A percentile compares a stretch with the other conserved stretches of the same genome.
phyloP scores from a whole-genome alignment of 805 yeast genomes.

The Lachancea mirantina region DNA sequence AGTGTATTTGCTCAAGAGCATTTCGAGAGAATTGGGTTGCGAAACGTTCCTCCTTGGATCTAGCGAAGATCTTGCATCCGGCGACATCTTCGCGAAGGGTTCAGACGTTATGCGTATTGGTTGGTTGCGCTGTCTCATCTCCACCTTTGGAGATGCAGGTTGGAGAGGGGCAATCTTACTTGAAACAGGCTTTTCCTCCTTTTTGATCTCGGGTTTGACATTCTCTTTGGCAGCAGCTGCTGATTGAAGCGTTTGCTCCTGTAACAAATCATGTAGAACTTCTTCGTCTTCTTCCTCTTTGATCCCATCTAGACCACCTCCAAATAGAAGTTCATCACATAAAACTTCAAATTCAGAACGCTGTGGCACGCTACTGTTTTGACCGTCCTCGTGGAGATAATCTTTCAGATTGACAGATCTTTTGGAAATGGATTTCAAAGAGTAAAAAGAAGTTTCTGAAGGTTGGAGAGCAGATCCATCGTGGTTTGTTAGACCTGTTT shows the following conservation, averaged over 20 bases:
- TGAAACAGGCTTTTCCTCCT: neutral
- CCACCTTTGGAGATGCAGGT: no score
- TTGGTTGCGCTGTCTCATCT: no score
- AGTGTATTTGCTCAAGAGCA: slow-evolving; percentile 12
- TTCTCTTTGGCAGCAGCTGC: neutral
- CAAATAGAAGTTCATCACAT: slow-evolving; percentile 28
- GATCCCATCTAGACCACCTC: slow-evolving; percentile 22
- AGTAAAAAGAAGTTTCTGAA: slow-evolving; percentile 29
- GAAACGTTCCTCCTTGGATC: slow-evolving; percentile 29
- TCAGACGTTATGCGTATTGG: slow-evolving; percentile 15
- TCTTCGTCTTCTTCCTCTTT: slow-evolving; percentile 24
- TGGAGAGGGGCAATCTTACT: slow-evolving; percentile 1
- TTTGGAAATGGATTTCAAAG: slow-evolving; percentile 30
- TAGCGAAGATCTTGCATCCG: slow-evolving; percentile 15
- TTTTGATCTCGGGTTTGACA: slow-evolving; percentile 4
- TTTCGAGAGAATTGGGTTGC: slow-evolving; percentile 22
- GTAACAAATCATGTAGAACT: slow-evolving; percentile 21
- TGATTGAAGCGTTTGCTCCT: slow-evolving; percentile 13
- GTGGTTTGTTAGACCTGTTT: slow-evolving; percentile 14
- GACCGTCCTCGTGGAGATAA: slow-evolving; percentile 14
- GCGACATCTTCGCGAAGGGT: slow-evolving; percentile 2
- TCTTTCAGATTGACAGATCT: slow-evolving; percentile 30
- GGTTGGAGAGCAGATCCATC: slow-evolving; percentile 21
- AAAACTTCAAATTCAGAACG: slow-evolving; percentile 24
- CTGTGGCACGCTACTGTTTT: slow-evolving; percentile 15